Base-by-base conservation (phyloP, 495 filamentous ascomycete genomes). In the Xylaria nigripes region DNA sequence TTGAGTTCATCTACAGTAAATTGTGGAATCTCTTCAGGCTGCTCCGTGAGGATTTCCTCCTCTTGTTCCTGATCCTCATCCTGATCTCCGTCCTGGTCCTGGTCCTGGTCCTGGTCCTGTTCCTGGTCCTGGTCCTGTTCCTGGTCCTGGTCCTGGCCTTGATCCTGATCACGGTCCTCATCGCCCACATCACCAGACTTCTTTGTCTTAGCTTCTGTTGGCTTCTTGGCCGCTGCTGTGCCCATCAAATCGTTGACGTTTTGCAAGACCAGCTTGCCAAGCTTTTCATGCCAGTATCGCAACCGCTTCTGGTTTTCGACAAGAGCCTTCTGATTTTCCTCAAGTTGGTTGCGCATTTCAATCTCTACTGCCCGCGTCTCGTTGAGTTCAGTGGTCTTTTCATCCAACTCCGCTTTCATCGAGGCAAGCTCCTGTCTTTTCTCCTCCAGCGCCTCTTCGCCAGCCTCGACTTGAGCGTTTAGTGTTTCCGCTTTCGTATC, bases 271-370 rank as follows among this genome's bases (percentile, higher is more conserved):
- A 90, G 76, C 71, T 94, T 96, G 58, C 77, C 75, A 6, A 94
- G 73, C 74, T 96, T 96, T 50, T 95, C 87, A 23, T 88, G 76
- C 89, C 90, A 96, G 73, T 95, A 87, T 24, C 74, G 77, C 15
- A 86, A 73, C 16, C 87, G 82, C 70, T 89, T 91, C 65, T 95
- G 86, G 70, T 93, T 92, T 56, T 98, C 93, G 7, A 71, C 64
- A 21, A 96, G 79, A 10, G 84, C 81, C 69, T 96, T 98, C 58
- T 95, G 89, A 70, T 90, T 91, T 66, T 97, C 91, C 63, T 97
- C 89, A 16, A 97, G 82, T 68, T 95, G 93, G 68, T 96, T 96
- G 48, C 90, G 88, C 90, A 96, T 96, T 68, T 97, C 93, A 55
- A 98, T 95, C 70, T 97, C 94, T 15, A 85, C 77, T 3, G 88